These are phyloP conservation scores for Anethum foeniculum DNA, from an alignment of 140 eudicot genomes.

Conservation along the genomic window DNA sequence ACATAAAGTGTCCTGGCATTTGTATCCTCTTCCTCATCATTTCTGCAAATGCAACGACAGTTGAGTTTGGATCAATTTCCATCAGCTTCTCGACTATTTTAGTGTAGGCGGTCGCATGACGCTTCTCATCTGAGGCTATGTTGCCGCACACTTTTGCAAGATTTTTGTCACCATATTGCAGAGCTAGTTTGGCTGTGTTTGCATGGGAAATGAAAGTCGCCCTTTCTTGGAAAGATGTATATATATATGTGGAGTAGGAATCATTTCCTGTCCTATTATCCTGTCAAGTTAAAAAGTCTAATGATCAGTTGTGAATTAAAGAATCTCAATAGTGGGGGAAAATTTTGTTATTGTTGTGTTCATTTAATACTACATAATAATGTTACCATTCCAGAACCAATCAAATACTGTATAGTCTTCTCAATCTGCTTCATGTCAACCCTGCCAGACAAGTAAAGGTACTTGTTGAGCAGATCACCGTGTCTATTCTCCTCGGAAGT, in stretches of 20 bases:
- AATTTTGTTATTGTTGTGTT: not conserved
- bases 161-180: constrained; percentile 8
- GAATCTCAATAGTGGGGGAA: too few species aligned
- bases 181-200: constrained; percentile 19
- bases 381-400: not conserved
- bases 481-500: constrained; percentile 15
- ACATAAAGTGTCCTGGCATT: constrained; percentile 18
- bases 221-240: constrained; percentile 23
- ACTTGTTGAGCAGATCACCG: constrained; percentile 23
- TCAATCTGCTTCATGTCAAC: constrained; percentile 8
- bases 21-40: constrained; percentile 18
- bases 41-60: constrained; percentile 9
- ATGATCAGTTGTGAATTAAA: too few species aligned
- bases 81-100: not conserved
- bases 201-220: constrained; percentile 20
- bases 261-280: not conserved
- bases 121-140: constrained; percentile 21
- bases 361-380: too few species aligned
- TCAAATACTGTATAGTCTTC: not conserved
- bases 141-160: constrained; percentile 17
- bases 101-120: constrained; percentile 14
- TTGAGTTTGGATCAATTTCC: not conserved
- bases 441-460: not conserved
- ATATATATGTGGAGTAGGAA: not conserved
- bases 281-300: not conserved